Conservation (phyloP, 495 filamentous ascomycete genomes). For the Amorphotheca resinae region DNA sequence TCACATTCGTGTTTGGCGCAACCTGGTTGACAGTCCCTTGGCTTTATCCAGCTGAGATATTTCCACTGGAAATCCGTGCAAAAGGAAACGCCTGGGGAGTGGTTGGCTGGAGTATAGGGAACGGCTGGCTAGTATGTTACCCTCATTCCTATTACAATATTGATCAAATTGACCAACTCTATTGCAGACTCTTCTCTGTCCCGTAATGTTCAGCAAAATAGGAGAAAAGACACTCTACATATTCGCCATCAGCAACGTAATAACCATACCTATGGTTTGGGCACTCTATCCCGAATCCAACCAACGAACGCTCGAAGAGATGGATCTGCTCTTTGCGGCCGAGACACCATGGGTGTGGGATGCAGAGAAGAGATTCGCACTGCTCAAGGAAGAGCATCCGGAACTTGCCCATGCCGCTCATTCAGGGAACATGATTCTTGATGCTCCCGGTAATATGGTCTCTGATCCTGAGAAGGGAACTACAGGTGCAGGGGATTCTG, state of each 20-base stretch:
- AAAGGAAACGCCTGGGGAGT: conserved; percentile 68
- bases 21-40: conserved; percentile 64
- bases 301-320: conserved; percentile 57
- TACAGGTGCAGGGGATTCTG: too few relatives aligned
- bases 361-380: conserved; percentile 50
- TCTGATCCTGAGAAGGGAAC: too few relatives aligned
- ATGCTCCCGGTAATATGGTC: too few relatives aligned
- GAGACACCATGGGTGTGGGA: conserved; percentile 50
- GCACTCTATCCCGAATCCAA: conserved; percentile 57
- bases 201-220: conserved; percentile 48
- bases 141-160: not conserved
- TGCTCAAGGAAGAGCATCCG: conserved; percentile 39
- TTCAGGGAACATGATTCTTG: not conserved
- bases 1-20: conserved; percentile 55
- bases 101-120: conserved; percentile 61
- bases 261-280: conserved; percentile 55
- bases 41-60: conserved; percentile 62
- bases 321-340: conserved; percentile 53
- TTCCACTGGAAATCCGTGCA: conserved; percentile 53
- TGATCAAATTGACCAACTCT: not conserved
- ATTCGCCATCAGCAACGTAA: conserved; percentile 49
- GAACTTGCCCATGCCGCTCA: conserved; percentile 4
- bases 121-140: conserved; percentile 39
- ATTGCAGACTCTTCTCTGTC: conserved; percentile 42
- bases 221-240: conserved; percentile 56